Evolutionary conservation across 805 yeast species (phyloP), one percentile per base, ranked within the genome.

Genomic region (Metschnikowia picachoensis): DNA sequence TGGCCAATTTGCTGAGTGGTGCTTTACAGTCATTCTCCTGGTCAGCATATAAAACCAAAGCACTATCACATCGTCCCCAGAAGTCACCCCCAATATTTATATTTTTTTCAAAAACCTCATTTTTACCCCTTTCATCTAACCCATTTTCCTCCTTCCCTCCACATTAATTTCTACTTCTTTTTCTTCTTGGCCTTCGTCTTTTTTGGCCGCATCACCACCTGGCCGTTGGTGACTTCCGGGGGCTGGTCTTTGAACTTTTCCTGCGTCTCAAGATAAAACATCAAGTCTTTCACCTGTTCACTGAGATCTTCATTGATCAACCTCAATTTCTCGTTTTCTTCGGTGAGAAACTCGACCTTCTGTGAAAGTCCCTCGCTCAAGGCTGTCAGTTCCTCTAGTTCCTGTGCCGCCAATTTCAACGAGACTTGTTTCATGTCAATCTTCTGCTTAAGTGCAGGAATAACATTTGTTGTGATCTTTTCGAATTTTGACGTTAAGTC

Each of bases 261-360:
- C 59, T 79, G 86, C 0, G 86, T 75, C 48, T 85, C 92, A 34
- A 89, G 64, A 58, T 72, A 87, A 51, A 87, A 85, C 96, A 90
- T 87, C 43, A 89, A 62, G 61, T 89, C 96, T 28, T 74, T 78
- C 3, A 81, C 81, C 60, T 85, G 87, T 35, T 83, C 88, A 37
- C 73, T 61, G 29, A 84, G 59, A 2, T 80, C 87, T 10, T 59
- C 60, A 11, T 77, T 80, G 39, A 74, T 67, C 2, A 48, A 48
- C 36, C 65, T 63, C 35, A 72, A 71, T 16, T 58, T 46, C 49
- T 51, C 54, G 29, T 61, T 62, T 20, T 57, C 46, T 17, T 55
- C 57, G 11, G 68, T 56, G 14, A 71, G 45, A 45, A 51, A 60
- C 35, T 71, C 76, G 6, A 72, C 62, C 49, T 72, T 72, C 14